Evolutionary conservation across 345 rosid species (phyloP).

Genomic region (Syzygium oleosum): DNA sequence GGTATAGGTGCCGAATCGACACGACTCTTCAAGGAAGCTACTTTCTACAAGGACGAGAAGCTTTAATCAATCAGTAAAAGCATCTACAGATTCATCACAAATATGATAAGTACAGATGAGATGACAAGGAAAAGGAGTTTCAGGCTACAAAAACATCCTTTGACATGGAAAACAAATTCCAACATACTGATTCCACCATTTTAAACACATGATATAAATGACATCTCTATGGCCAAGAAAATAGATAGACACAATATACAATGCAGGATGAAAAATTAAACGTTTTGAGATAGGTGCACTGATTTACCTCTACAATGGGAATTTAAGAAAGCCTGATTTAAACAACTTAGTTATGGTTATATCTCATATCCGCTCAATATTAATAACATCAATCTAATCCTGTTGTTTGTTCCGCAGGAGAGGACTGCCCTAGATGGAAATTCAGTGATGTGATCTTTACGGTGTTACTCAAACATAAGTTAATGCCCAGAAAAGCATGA

Average conservation of each 20-base stretch:
- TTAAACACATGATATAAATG: neutral
- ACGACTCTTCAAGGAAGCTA: conserved; percentile 63
- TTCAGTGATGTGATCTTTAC: neutral
- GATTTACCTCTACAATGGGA: neutral
- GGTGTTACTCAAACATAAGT: neutral
- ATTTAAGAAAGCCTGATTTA: neutral
- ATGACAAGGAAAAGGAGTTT: neutral
- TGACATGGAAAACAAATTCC: neutral
- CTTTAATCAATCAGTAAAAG: neutral
- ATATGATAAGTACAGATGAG: neutral
- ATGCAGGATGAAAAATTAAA: neutral
- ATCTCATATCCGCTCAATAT: neutral
- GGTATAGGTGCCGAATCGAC: conserved; percentile 77
- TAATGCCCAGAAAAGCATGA: neutral
- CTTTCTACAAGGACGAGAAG: conserved; percentile 41
- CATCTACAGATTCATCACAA: neutral
- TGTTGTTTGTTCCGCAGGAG: neutral
- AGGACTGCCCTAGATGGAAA: neutral
- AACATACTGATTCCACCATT: neutral
- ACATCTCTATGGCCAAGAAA: neutral
- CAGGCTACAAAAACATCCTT: neutral
- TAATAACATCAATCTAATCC: neutral
- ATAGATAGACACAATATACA: neutral
- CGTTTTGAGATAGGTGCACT: neutral
- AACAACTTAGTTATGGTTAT: neutral